A percentile compares a stretch with the other conserved stretches of the same genome.
Evolutionary conservation across 192 early-diverging fungal species (phyloP).

Genomic region (Gigaspora rosea): DNA sequence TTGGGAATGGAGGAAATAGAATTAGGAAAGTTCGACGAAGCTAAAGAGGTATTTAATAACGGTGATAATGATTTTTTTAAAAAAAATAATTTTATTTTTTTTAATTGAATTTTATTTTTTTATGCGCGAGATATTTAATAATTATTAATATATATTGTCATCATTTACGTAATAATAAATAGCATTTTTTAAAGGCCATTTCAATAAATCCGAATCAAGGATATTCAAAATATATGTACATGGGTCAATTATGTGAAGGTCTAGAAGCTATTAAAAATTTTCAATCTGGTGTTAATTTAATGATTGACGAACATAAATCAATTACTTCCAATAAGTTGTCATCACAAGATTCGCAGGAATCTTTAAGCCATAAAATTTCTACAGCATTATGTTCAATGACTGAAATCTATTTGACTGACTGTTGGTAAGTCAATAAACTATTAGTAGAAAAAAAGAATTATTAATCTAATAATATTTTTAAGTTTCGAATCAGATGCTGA

Average conservation of each 20-base stretch:
- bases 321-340: too few relatives aligned
- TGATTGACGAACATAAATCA: conserved; percentile 55
- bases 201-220: conserved; percentile 67
- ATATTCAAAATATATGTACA: conserved; percentile 84
- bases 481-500: conserved; percentile 92
- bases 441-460: background rate
- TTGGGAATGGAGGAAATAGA: conserved; percentile 81
- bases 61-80: background rate
- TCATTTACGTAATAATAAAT: background rate
- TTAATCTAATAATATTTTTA: background rate
- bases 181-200: conserved; percentile 70
- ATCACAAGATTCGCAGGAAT: background rate
- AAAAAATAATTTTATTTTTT: background rate
- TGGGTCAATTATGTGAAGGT: conserved; percentile 73
- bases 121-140: conserved; percentile 5
- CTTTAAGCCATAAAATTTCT: conserved; percentile 68
- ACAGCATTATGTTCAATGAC: conserved; percentile 91
- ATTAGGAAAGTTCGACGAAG: conserved; percentile 63
- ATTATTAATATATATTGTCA: background rate
- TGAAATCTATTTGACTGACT: conserved; percentile 98
- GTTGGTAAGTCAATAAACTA: conserved; percentile 66
- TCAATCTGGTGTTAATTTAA: conserved; percentile 69
- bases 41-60: conserved; percentile 52
- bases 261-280: conserved; percentile 70
- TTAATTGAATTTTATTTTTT: background rate